Conservation (phyloP, 768 basidiomycete genomes). For the Porpolomopsis calyptriformis region DNA sequence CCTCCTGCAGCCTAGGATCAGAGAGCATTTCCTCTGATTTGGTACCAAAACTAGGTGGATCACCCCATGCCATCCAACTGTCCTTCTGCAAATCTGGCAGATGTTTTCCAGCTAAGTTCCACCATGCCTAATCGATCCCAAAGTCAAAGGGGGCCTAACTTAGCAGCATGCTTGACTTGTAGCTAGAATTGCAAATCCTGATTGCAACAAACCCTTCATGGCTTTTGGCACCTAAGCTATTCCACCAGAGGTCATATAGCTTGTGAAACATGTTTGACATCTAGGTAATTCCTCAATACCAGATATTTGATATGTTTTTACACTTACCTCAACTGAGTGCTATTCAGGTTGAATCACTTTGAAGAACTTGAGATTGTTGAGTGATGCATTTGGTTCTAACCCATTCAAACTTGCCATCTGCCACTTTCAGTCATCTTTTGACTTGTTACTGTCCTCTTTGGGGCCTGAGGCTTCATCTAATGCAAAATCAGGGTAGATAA, state of each 20-base stretch:
- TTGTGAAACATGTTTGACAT: constrained; percentile 5
- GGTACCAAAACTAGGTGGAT: constrained; percentile 7
- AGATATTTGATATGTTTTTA: not conserved
- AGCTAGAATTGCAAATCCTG: not conserved
- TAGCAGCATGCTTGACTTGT: not conserved
- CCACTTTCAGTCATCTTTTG: constrained; percentile 6
- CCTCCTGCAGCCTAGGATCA: too few relatives aligned
- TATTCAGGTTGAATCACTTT: constrained; percentile 5
- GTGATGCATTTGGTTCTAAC: not conserved
- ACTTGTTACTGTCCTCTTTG: constrained; percentile 3
- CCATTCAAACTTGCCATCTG: constrained; percentile 4
- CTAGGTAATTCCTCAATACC: not conserved
- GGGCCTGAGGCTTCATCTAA: constrained; percentile 12
- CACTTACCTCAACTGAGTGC: constrained; percentile 3
- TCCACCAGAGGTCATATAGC: constrained; percentile 2
- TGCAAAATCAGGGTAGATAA: too few relatives aligned
- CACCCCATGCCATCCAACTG: constrained; percentile 6
- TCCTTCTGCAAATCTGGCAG: not conserved
- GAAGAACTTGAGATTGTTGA: constrained; percentile 5
- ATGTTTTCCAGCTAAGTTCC: not conserved
- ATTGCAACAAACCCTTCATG: not conserved
- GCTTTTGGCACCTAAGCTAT: not conserved
- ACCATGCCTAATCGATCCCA: constrained; percentile 9
- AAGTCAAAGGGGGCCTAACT: constrained; percentile 9
- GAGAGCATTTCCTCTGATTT: constrained; percentile 3